Evolutionary conservation across 768 basidiomycete genomes (phyloP), one percentile per base, ranked within the genome.

Genomic region (Chalciporus piperatus): DNA sequence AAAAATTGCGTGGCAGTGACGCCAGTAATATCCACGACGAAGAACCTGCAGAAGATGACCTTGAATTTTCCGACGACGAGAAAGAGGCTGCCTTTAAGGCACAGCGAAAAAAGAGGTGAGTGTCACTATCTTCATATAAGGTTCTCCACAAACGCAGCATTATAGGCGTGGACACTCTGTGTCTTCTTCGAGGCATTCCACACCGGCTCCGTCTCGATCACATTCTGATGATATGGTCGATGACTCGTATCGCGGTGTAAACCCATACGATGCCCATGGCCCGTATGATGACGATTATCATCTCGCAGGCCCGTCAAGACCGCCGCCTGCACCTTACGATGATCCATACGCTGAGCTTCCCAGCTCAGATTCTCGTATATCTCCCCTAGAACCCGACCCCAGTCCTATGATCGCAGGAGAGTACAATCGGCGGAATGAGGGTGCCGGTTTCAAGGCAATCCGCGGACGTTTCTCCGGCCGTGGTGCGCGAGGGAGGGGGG

Each of bases 1-100:
- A 80, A 52, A 76, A 72, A 16, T 65, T 82, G 55, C 94, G 85
- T 64, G 96, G 95, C 38, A 93, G 90, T 57, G 96, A 98, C 59
- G 96, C 96, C 19, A 92, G 89, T 62, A 98, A 98, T 64, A 76
- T 93, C 10, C 83, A 93, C 58, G 96, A 98, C 63, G 96, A 98
- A 69, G 96, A 98, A 66, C 86, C 91, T 3, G 89, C 76, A 2
- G 93, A 91, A 17, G 82, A 92, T 49, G 96, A 98, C 63, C 62
- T 91, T 27, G 96, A 98, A 65, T 98, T 95, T 70, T 93, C 90
- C 3, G 96, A 98, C 58, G 96, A 98, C 59, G 96, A 98, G 66
- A 79, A 85, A 48, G 96, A 98, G 67, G 82, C 83, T 16, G 84
- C 82, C 25, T 79, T 85, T 63, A 89, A 80, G 70, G 74, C 73